Evolutionary conservation across 768 basidiomycete genomes (phyloP), one percentile per base, ranked within the genome.

Genomic region (Leucosporidium creatinivorum): DNA sequence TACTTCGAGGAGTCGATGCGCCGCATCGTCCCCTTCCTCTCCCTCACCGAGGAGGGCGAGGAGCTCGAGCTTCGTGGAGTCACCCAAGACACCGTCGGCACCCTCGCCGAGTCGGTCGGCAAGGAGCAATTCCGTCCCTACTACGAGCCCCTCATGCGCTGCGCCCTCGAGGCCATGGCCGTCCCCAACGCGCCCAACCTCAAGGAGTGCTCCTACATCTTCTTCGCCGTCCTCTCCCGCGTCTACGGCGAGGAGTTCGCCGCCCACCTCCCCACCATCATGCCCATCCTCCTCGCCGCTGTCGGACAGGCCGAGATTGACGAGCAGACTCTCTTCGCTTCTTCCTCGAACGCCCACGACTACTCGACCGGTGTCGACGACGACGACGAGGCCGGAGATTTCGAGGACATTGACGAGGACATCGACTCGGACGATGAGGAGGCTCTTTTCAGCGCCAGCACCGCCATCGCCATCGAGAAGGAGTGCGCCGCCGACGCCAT

Each of bases 61-160:
- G 91, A 96, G 80, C 85, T 83, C 54, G 93, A 97, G 74, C 85
- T 99, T 49, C 90, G 94, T 65, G 94, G 96, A 48, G 93, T 97
- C 76, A 88, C 94, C 17, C 96, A 96, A 86, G 96, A 98, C 79
- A 91, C 96, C n/a, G 87, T 97, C 67, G 96, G 96, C 61, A 97
- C 96, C 0, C 91, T 99, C 74, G 91, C 96, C 19, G 94, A 98
- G 80, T 92, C 94, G 12, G 91, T 98, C 67, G 94, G 96, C 70
- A 85, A 87, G 76, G 93, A 98, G 19, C 81, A 86, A 33, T 99
- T 98, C 87, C 83, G 90, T 44, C 93, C 93, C 23, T 98, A 88
- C 84, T 96, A 94, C 82, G 83, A 86, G n/a, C 87, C 91, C 65
- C 85, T 94, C 84, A 98, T 99, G 96, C 85, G 86, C 77, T 87